Evolutionary conservation across 1,284 basidiomycete genomes (phyloP).

Genomic region (Ustilago crameri): DNA sequence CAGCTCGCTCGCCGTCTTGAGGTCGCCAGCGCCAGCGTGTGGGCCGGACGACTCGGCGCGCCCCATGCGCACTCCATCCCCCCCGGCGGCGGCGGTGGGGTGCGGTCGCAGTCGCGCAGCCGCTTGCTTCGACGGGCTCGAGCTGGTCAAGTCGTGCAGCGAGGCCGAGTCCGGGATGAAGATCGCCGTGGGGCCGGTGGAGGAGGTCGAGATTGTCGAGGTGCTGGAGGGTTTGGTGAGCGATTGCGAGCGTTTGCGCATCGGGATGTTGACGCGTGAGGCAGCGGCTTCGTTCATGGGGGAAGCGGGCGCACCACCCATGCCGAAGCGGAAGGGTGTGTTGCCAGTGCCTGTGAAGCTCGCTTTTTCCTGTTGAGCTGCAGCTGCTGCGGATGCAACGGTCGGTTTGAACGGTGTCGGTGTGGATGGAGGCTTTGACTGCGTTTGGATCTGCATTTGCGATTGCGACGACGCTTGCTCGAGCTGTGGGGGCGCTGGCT

Average conservation of each 20-base stretch:
- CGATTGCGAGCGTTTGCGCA: conserved; percentile 38
- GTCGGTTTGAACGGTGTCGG: conserved; percentile 19
- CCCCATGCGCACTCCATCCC: conserved; percentile 16
- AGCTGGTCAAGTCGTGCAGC: conserved; percentile 13
- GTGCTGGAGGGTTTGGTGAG: conserved; percentile 26
- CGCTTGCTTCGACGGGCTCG: background rate
- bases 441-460: background rate
- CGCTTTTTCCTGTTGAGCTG: conserved; percentile 31
- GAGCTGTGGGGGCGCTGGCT: conserved; percentile 12
- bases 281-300: conserved; percentile 10
- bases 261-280: conserved; percentile 7
- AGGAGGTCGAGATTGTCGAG: background rate
- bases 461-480: background rate
- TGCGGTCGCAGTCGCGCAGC: background rate
- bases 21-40: too few species aligned
- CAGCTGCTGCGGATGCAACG: background rate
- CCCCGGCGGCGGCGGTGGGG: too few species aligned
- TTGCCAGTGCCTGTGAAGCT: conserved; percentile 59
- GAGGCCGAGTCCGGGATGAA: conserved; percentile 27
- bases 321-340: conserved; percentile 64
- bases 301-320: conserved; percentile 43
- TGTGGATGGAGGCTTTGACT: background rate
- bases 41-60: conserved; percentile 17
- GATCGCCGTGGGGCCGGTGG: conserved; percentile 4
- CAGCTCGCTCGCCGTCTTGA: conserved; percentile 5